These are phyloP conservation scores for Straminergon stramineum DNA, from an alignment of 225 moss, liverwort and hornwort species.

Conservation along the genomic window DNA sequence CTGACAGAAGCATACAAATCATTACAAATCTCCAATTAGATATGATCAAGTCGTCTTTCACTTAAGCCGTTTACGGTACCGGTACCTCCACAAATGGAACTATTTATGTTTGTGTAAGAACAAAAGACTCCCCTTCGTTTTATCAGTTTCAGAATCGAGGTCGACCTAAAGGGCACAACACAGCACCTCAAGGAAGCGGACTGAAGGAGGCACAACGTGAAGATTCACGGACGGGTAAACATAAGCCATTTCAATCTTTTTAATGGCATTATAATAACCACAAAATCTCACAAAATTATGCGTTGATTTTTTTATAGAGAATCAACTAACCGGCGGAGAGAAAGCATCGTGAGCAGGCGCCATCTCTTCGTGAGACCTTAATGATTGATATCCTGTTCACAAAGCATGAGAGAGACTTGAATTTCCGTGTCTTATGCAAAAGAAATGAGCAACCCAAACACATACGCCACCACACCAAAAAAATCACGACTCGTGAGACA, in stretches of 20 bases:
- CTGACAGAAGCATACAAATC: conserved; percentile 1
- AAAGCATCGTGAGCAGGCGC: conserved; percentile 29
- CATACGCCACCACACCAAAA: background rate
- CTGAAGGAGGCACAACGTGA: background rate
- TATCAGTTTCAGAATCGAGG: background rate
- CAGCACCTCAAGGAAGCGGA: background rate
- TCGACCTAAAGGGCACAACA: background rate
- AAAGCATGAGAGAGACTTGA: background rate
- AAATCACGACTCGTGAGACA: background rate
- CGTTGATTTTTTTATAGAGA: background rate
- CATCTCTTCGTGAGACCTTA: conserved; percentile 16
- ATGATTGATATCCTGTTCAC: background rate
- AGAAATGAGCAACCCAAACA: background rate
- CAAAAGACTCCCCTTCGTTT: background rate
- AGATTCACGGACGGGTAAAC: background rate
- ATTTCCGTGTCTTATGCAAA: background rate
- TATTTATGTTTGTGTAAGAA: background rate
- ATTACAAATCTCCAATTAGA: background rate
- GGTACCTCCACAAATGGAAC: background rate
- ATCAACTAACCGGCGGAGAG: conserved; percentile 23
- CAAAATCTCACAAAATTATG: background rate
- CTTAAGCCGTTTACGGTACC: background rate
- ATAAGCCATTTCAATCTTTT: background rate
- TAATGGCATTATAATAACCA: background rate
- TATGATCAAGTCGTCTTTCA: background rate